Evolutionary conservation across 2,329 filamentous ascomycete genomes (phyloP).

Genomic region (Claviceps capensis): DNA sequence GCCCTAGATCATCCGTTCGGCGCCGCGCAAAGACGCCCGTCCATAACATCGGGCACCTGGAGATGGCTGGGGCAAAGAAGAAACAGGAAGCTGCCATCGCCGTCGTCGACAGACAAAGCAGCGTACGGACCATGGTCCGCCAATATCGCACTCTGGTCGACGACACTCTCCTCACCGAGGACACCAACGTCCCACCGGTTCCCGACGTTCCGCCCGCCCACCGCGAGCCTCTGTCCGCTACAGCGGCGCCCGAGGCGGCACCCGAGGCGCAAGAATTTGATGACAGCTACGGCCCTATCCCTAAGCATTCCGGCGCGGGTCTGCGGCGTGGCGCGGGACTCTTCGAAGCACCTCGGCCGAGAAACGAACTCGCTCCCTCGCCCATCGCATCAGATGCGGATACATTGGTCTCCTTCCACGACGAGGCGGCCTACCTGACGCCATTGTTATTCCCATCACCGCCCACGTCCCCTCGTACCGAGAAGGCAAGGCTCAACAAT

Average conservation of each 20-base stretch:
- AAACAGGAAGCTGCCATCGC: slow-evolving; percentile 6
- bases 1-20: neutral
- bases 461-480: slow-evolving; percentile 20
- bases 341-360: neutral
- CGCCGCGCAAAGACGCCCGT: slow-evolving; percentile 39
- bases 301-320: neutral
- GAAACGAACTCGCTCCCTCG: slow-evolving; percentile 11
- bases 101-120: slow-evolving; percentile 21
- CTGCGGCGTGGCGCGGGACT: neutral
- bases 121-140: slow-evolving; percentile 35
- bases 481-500: slow-evolving; percentile 8
- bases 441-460: slow-evolving; percentile 33
- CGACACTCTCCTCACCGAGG: slow-evolving; percentile 7
- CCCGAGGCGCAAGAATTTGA: neutral
- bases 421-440: slow-evolving; percentile 30
- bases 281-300: neutral
- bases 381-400: slow-evolving; percentile 28
- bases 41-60: slow-evolving; percentile 34
- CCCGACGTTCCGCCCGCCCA: slow-evolving; percentile 13
- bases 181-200: slow-evolving; percentile 18
- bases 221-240: slow-evolving; percentile 5
- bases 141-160: slow-evolving; percentile 35
- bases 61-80: slow-evolving; percentile 17
- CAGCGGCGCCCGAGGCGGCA: neutral
- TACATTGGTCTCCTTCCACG: slow-evolving; percentile 32